Evolutionary conservation across 352 stramenopile genomes (phyloP), one percentile per base, ranked within the genome.

Genomic region (Phytophthora chlamydospora): DNA sequence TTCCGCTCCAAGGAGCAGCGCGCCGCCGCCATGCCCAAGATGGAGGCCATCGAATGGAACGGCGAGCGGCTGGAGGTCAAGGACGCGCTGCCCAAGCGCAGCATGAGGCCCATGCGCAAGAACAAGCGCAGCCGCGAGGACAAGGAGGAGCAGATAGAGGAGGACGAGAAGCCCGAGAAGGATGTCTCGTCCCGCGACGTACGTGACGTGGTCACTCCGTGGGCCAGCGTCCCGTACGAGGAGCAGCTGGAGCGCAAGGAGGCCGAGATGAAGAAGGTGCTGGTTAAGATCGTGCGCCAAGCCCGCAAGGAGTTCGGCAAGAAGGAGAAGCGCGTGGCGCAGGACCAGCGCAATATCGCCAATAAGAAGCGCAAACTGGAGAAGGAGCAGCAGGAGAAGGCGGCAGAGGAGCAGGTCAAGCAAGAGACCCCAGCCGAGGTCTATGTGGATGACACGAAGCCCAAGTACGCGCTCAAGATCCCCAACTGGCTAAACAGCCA

Each of bases 221-320:
- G 88, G 88, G 84, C 80, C 9, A 66, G 74, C 33, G 68, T 96
- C 6, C 70, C 80, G 13, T 96, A 96, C 51, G 76, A 85, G 6
- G 82, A 95, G 66, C 89, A 97, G 55, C 61, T 95, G 31, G 71
- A 89, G 52, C 82, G 80, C 51, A 97, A 97, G 56, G 87, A 97
- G 44, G 62, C 81, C 47, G 85, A 93, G 68, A 96, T 97, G 89
- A 94, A 93, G 75, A 93, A 94, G 48, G 88, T 96, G 48, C 68
- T 97, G 41, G 76, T 94, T 1, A 92, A 90, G 68, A 93, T 95
- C 40, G 82, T 91, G 31, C 83, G 89, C 14, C 83, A 89, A 49
- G 91, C 86, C 16, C 74, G 83, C 29, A 93, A 94, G 46, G 88
- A 96, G 62, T 95, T 85, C 44, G 78, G 78, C 58, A 90, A 93